These are phyloP conservation scores for Stagonosporopsis vannaccii DNA, from an alignment of 2,329 filamentous ascomycete genomes.

Conservation along the genomic window DNA sequence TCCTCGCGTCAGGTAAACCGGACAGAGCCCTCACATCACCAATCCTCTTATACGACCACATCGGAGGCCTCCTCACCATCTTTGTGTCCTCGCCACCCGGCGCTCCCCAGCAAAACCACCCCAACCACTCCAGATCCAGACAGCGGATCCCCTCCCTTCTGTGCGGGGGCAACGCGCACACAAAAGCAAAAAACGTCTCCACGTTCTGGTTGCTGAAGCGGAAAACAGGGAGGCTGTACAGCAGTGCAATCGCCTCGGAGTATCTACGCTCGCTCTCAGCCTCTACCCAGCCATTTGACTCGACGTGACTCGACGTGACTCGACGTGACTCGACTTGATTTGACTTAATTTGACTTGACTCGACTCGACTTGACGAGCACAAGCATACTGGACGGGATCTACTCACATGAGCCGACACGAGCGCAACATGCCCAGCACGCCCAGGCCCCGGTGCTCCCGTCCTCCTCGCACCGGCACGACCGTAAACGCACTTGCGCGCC, in stretches of 20 bases:
- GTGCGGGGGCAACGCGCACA: neutral
- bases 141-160: neutral
- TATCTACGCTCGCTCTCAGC: no score
- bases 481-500: conserved; percentile 1
- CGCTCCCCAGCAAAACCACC: no score
- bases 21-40: conserved; percentile 1
- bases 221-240: conserved; percentile 6
- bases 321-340: no score
- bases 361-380: no score
- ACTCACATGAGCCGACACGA: conserved; percentile 6
- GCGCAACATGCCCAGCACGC: neutral
- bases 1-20: neutral
- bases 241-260: neutral
- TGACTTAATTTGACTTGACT: no score
- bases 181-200: conserved; percentile 2
- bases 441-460: neutral
- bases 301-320: no score
- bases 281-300: no score
- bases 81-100: neutral
- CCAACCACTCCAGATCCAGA: conserved; percentile 1
- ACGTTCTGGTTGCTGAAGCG: neutral
- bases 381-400: neutral
- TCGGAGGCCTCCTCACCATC: neutral
- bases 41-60: conserved; percentile 9
- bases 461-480: neutral